Conservation (phyloP, 176 grass and related monocot genomes). For the Avena insularis region DNA sequence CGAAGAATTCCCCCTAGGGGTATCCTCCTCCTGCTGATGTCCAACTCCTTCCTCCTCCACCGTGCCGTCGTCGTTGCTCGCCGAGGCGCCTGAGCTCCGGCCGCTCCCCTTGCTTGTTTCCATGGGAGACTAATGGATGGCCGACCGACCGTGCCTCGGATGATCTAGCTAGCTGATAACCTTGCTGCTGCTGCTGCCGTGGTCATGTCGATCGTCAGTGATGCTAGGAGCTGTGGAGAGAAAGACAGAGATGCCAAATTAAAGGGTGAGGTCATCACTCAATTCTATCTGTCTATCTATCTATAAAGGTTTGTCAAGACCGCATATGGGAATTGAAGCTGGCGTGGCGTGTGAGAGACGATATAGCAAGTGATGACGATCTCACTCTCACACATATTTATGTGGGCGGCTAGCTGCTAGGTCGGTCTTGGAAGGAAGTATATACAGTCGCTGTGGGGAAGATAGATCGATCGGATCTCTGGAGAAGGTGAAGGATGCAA, state of each 20-base stretch:
- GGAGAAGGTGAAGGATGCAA: background rate
- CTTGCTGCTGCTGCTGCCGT: background rate
- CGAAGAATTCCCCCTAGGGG: background rate
- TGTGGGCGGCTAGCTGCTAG: background rate
- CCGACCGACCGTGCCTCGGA: background rate
- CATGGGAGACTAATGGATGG: conserved; percentile 5
- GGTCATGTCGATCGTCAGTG: background rate
- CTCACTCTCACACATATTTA: conserved; percentile 27
- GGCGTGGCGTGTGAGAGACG: conserved; percentile 9
- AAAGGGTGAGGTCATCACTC: conserved; percentile 43
- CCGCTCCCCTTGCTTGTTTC: conserved; percentile 1
- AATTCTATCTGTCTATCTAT: conserved; percentile 39
- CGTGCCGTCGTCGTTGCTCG: conserved; percentile 55
- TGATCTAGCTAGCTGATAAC: conserved; percentile 16
- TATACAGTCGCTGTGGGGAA: background rate
- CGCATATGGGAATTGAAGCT: conserved; percentile 22
- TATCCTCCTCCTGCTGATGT: background rate
- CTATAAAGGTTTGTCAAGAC: conserved; percentile 26
- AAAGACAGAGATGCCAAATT: conserved; percentile 29
- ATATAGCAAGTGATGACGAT: conserved; percentile 28
- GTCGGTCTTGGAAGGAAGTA: conserved; percentile 27
- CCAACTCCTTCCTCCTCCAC: conserved; percentile 60
- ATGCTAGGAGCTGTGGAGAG: background rate
- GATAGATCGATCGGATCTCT: background rate
- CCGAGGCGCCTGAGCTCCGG: conserved; percentile 46